Conservation (phyloP, 1,284 basidiomycete species). For the Cutaneotrichosporon daszewskae region DNA sequence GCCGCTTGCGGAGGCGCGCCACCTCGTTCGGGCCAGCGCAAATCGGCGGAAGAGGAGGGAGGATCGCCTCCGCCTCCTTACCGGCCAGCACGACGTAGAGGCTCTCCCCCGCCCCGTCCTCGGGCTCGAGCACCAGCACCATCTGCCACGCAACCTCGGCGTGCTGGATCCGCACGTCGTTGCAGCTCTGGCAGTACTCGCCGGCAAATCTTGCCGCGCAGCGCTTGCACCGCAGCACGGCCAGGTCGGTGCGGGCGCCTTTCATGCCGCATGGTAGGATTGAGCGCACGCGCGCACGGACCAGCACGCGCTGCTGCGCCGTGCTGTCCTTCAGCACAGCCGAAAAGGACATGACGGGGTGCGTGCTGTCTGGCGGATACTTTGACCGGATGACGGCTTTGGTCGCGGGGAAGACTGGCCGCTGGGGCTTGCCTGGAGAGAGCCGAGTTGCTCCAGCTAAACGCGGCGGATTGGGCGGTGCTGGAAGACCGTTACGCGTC, state of each 20-base stretch:
- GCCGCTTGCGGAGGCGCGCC: constrained; percentile 6
- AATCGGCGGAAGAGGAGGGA: constrained; percentile 30
- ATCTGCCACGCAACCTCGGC: constrained; percentile 10
- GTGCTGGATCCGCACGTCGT: constrained; percentile 2
- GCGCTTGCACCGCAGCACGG: constrained; percentile 8
- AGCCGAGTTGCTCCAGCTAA: neutral
- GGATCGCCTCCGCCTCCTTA: constrained; percentile 9
- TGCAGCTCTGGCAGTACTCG: constrained; percentile 10
- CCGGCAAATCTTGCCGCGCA: constrained; percentile 6
- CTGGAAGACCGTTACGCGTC: neutral
- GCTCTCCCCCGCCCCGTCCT: neutral
- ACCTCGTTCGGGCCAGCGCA: constrained; percentile 25
- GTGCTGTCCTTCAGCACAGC: constrained; percentile 21
- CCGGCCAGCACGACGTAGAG: neutral
- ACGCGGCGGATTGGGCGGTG: neutral
- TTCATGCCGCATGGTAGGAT: constrained; percentile 3
- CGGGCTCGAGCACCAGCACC: constrained; percentile 6
- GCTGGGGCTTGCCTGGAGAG: neutral
- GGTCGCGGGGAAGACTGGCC: constrained; percentile 3
- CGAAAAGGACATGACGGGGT: constrained; percentile 22
- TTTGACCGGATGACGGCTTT: constrained; percentile 12
- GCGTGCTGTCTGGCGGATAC: too few species aligned
- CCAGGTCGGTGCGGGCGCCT: constrained; percentile 1
- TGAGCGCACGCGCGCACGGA: constrained; percentile 24
- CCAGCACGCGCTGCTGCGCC: constrained; percentile 29